Percentiles rank a stretch among this genome's conserved stretches.
Evolutionary conservation across 352 stramenopile species (phyloP).

Genomic region (Albugo candida): DNA sequence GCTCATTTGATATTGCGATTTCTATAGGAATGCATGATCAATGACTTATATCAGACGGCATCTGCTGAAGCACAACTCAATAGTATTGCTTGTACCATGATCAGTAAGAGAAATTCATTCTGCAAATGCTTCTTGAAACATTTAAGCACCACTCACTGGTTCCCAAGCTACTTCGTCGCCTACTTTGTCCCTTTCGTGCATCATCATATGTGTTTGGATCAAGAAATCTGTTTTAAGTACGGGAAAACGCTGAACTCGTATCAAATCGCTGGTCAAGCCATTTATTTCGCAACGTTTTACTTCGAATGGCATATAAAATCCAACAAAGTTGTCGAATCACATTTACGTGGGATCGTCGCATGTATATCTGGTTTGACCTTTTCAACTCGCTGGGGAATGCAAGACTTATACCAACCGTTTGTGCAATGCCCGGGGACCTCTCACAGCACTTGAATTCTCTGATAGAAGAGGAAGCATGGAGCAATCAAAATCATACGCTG

Average conservation of each 20-base stretch:
- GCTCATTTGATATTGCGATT: no score
- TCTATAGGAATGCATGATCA: no score
- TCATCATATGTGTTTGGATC: constrained; percentile 55
- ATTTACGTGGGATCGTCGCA: constrained; percentile 41
- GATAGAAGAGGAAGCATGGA: constrained; percentile 4
- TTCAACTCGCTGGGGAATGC: constrained; percentile 35
- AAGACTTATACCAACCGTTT: constrained; percentile 42
- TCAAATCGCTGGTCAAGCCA: constrained; percentile 16
- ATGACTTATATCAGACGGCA: no score
- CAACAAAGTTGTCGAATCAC: constrained; percentile 27
- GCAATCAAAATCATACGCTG: constrained; percentile 40
- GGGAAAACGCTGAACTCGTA: constrained; percentile 9
- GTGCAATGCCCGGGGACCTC: constrained; percentile 12
- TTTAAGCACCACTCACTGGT: no score
- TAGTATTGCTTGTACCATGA: no score
- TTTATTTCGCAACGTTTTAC: constrained; percentile 29
- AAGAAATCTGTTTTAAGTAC: constrained; percentile 44
- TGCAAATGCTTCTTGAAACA: no score
- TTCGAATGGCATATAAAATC: constrained; percentile 40
- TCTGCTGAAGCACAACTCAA: no score
- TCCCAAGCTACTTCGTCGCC: no score
- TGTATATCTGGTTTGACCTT: constrained; percentile 55
- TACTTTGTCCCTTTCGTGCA: constrained; percentile 31
- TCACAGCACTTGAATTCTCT: constrained; percentile 11
- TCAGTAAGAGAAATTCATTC: no score